Evolutionary conservation across 345 rosid genomes (phyloP).

Genomic region (Citrus unshiu): DNA sequence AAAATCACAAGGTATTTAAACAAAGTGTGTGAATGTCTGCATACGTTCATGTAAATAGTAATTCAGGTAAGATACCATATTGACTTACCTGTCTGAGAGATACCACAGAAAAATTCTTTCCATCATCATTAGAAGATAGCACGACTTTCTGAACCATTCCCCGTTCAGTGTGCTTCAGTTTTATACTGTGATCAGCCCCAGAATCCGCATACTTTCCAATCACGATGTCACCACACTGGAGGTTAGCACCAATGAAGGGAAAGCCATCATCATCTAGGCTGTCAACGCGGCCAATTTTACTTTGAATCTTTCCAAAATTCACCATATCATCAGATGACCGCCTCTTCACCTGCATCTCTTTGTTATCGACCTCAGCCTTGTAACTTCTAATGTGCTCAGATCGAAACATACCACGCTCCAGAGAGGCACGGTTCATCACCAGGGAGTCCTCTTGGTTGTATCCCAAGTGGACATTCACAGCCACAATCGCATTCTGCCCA

Average conservation of each 20-base stretch:
- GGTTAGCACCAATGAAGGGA: slow-evolving; percentile 78
- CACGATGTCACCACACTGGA: slow-evolving; percentile 83
- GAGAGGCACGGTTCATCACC: slow-evolving; percentile 89
- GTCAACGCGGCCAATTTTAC: slow-evolving; percentile 80
- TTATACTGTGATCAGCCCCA: slow-evolving; percentile 80
- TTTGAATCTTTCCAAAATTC: slow-evolving; percentile 66
- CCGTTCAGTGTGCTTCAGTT: slow-evolving; percentile 87
- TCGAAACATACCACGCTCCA: slow-evolving; percentile 95
- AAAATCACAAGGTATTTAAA: neutral
- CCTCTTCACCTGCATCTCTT: slow-evolving; percentile 56
- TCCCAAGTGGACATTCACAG: slow-evolving; percentile 90
- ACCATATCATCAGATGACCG: slow-evolving; percentile 55
- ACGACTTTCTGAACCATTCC: slow-evolving; percentile 96
- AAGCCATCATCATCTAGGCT: slow-evolving; percentile 92
- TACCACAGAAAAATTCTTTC: slow-evolving; percentile 82
- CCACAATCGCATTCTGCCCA: slow-evolving; percentile 95
- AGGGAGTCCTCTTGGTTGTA: slow-evolving; percentile 96
- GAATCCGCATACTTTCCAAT: slow-evolving; percentile 83
- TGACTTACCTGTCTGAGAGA: slow-evolving; percentile 74
- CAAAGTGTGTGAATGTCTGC: neutral
- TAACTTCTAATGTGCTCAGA: slow-evolving; percentile 89
- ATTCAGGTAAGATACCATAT: neutral
- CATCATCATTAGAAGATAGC: slow-evolving; percentile 91
- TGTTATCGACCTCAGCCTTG: slow-evolving; percentile 86
- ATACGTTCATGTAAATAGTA: neutral